Base-by-base conservation (phyloP, 345 rosid species). In the Citrus maxima region DNA sequence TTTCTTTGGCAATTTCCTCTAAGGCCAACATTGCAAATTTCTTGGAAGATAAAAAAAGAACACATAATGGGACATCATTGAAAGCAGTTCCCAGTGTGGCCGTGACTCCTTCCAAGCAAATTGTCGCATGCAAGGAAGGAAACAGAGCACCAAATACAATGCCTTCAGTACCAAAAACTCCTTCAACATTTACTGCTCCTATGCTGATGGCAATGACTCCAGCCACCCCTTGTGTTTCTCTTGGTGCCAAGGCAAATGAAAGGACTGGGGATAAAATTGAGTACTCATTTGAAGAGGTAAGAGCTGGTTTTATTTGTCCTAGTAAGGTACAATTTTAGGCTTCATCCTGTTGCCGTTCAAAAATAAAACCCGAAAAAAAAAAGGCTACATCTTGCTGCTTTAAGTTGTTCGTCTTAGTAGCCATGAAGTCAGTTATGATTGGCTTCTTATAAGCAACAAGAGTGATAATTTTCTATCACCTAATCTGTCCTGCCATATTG, bases 171-270 rank as follows among this genome's bases (percentile, higher is more conserved):
- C 87, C 93, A 3, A 62, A 76, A 10, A 89, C 95, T 38, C 91
- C 94, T n/a, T 81, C 85, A 72, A 84, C 86, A 25, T 16, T 75
- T 4, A 85, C 90, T 13, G 84, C 80, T 51, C 84, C 93, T 28
- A 93, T 90, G 97, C 78, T 78, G 71, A 88, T 83, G 78, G 90
- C 89, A 24, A 71, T 55, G 63, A 90, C 95, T 55, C 93, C 95
- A 58, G 82, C 88, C 59, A 85, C 91, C n/a, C 94, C 91, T 72
- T 55, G 19, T 67, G 69, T 42, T 76, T 62, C 37, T 37, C 73
- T 61, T 46, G 69, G 32, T 51, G 19, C 77, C 49, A 76, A 71
- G 61, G 70, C 82, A 42, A 58, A 67, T 8, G 79, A 81, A 77
- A 80, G 32, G 28, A 8, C 22, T 13, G 7, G 61, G 3, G 82